Conservation (phyloP, 108 stramenopile species). For the Chaetoceros tenuissimus region DNA sequence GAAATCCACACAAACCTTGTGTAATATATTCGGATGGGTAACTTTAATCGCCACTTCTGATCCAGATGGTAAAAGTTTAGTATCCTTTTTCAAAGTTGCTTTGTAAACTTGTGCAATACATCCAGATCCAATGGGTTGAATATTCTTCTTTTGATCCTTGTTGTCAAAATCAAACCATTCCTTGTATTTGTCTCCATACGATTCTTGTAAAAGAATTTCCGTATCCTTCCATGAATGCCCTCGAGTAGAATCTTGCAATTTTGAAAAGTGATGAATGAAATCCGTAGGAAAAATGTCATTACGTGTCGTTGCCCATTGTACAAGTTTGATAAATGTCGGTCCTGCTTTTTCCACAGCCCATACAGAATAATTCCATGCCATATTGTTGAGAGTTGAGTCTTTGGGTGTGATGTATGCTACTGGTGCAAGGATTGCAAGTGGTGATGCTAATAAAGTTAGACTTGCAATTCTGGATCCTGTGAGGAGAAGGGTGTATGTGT, state of each 20-base stretch:
- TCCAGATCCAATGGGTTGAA: slow-evolving; percentile 74
- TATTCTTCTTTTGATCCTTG: slow-evolving; percentile 23
- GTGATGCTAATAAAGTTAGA: slow-evolving; percentile 27
- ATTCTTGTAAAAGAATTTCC: slow-evolving; percentile 38
- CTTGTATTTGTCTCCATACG: slow-evolving; percentile 50
- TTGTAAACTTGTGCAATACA: slow-evolving; percentile 89
- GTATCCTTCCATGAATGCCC: slow-evolving; percentile 76
- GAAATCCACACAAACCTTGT: slow-evolving; percentile 83
- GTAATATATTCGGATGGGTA: slow-evolving; percentile 77
- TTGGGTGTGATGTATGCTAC: slow-evolving; percentile 21
- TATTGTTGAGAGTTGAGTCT: slow-evolving; percentile 9
- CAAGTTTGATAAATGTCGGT: slow-evolving; percentile 85
- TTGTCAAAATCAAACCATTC: slow-evolving; percentile 23
- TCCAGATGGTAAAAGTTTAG: slow-evolving; percentile 33
- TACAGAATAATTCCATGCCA: slow-evolving; percentile 70
- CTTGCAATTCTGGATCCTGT: neutral
- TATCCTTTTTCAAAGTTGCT: slow-evolving; percentile 29
- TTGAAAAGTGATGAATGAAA: slow-evolving; percentile 76
- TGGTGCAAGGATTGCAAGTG: slow-evolving; percentile 32
- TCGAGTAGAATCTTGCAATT: slow-evolving; percentile 74
- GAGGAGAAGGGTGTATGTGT: neutral
- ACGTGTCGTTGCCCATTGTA: slow-evolving; percentile 87
- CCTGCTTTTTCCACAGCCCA: slow-evolving; percentile 86
- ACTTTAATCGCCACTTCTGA: slow-evolving; percentile 81
- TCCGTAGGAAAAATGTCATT: slow-evolving; percentile 80